Evolutionary conservation across 2,329 filamentous ascomycete genomes (phyloP).

Genomic region (Hirsutella rhossiliensis): DNA sequence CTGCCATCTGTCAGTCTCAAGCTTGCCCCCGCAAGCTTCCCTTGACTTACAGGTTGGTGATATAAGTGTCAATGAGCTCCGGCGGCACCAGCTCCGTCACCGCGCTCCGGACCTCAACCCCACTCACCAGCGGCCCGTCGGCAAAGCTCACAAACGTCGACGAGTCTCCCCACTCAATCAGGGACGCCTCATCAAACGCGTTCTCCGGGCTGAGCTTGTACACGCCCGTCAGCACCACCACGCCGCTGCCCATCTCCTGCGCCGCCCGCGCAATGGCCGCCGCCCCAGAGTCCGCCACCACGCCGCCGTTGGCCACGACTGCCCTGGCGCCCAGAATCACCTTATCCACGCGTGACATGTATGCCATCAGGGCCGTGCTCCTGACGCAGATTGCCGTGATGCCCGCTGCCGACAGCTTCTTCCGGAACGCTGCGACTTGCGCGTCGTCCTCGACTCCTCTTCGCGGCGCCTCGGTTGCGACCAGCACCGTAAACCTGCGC

Average conservation of each 20-base stretch:
- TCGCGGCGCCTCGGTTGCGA: conserved; percentile 52
- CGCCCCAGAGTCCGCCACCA: conserved; percentile 76
- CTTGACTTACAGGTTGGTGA: conserved; percentile 55
- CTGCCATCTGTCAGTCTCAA: conserved; percentile 20
- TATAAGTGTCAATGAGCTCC: conserved; percentile 66
- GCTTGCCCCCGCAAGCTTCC: not conserved
- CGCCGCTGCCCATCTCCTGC: conserved; percentile 67
- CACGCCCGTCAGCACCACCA: conserved; percentile 80
- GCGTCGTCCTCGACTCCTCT: conserved; percentile 23
- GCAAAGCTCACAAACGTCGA: conserved; percentile 65
- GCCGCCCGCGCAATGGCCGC: conserved; percentile 76
- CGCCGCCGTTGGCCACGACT: conserved; percentile 77
- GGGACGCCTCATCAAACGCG: conserved; percentile 66
- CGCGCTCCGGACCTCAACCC: conserved; percentile 66
- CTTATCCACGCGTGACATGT: conserved; percentile 93
- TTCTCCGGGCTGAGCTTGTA: conserved; percentile 91
- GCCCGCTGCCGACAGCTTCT: conserved; percentile 65
- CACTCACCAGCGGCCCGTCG: conserved; percentile 67
- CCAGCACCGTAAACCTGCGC: conserved; percentile 82
- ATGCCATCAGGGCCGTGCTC: conserved; percentile 76
- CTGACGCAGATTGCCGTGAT: conserved; percentile 75
- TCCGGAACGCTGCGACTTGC: conserved; percentile 49
- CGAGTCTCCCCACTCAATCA: conserved; percentile 80
- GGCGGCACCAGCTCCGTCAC: conserved; percentile 73
- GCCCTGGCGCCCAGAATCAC: conserved; percentile 82